A percentile compares a stretch with the other conserved stretches of the same genome.
phyloP scores from a whole-genome alignment of 1,284 basidiomycete genomes.

The Coriolopsis trogii region DNA sequence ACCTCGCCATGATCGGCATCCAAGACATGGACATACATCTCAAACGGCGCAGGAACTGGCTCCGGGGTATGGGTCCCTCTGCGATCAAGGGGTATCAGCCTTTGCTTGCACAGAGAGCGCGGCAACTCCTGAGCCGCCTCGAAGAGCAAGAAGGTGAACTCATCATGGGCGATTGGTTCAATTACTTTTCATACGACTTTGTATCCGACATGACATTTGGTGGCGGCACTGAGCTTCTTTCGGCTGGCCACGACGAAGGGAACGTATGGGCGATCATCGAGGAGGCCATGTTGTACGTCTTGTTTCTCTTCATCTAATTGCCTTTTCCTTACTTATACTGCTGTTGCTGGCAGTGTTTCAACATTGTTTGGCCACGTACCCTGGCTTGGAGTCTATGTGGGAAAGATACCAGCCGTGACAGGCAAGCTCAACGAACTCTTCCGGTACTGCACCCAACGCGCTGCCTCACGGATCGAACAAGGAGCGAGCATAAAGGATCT shows the following conservation, averaged over 20 bases:
- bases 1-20: slow-evolving; percentile 15
- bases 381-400: slow-evolving; percentile 17
- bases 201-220: slow-evolving; percentile 33
- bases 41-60: slow-evolving; percentile 29
- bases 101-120: slow-evolving; percentile 19
- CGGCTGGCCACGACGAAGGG: slow-evolving; percentile 15
- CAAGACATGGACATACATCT: slow-evolving; percentile 21
- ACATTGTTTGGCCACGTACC: slow-evolving; percentile 16
- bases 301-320: no score
- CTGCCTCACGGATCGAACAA: neutral
- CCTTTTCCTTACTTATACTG: neutral
- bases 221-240: slow-evolving; percentile 25
- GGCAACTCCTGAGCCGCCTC: slow-evolving; percentile 20
- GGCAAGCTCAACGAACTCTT: slow-evolving; percentile 9
- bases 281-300: slow-evolving; percentile 9
- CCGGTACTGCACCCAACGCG: neutral
- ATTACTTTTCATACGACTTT: slow-evolving; percentile 27
- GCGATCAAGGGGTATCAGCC: slow-evolving; percentile 29
- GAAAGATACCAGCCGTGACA: slow-evolving; percentile 9
- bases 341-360: neutral
- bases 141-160: slow-evolving; percentile 15
- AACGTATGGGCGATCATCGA: slow-evolving; percentile 14
- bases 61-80: slow-evolving; percentile 24
- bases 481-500: slow-evolving; percentile 18
- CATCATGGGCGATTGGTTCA: slow-evolving; percentile 23